Percentiles rank a stretch among this genome's conserved stretches.
These are phyloP conservation scores for Gaultheria prostrata DNA, from an alignment of 148 eudicot species.

Conservation along the genomic window DNA sequence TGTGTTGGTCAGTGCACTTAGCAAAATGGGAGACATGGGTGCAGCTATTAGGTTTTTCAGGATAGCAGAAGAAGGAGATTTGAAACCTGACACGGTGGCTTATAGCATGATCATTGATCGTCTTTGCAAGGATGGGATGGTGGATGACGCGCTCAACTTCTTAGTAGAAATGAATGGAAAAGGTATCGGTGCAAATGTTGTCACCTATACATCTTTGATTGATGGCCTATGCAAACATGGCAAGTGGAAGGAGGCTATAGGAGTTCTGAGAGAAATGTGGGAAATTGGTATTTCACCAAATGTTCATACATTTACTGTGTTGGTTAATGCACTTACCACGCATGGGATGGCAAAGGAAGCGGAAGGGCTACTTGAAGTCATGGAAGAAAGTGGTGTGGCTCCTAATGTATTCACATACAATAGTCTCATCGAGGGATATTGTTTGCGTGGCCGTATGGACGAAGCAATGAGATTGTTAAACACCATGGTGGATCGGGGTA, in stretches of 20 bases:
- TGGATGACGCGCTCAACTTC: constrained; percentile 4
- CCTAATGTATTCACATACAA: constrained; percentile 12
- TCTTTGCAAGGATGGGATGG: neutral
- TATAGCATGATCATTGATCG: constrained; percentile 11
- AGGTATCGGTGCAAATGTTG: neutral
- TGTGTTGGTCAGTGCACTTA: constrained; percentile 8
- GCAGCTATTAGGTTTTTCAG: no score
- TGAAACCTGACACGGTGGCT: neutral
- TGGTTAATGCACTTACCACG: constrained; percentile 7
- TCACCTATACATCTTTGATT: neutral
- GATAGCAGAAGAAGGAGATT: no score
- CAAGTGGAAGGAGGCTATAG: neutral
- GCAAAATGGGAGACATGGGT: no score
- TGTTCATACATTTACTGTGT: neutral
- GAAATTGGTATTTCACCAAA: neutral
- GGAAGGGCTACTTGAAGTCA: neutral
- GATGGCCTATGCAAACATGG: neutral
- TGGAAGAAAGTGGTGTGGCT: neutral
- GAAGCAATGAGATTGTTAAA: neutral
- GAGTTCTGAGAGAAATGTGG: constrained; percentile 5
- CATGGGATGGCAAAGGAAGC: constrained; percentile 14
- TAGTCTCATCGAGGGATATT: constrained; percentile 11
- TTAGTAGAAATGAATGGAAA: neutral
- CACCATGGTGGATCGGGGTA: neutral
- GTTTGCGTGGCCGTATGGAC: constrained; percentile 14